These are phyloP conservation scores for Bipolaris bicolor DNA, from an alignment of 2,329 filamentous ascomycete species.

Conservation along the genomic window DNA sequence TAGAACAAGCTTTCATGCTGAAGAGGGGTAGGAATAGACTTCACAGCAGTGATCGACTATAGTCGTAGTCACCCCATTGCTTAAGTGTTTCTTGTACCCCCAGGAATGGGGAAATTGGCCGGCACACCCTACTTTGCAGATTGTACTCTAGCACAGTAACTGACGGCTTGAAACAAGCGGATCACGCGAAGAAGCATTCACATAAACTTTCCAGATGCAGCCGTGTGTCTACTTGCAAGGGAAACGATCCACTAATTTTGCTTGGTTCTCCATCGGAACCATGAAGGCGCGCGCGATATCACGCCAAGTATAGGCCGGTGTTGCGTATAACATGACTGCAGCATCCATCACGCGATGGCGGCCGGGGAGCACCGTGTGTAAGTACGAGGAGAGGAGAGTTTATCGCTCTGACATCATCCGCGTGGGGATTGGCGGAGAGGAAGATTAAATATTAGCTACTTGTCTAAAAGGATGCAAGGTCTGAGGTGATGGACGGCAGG, in stretches of 20 bases:
- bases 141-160: neutral
- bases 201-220: neutral
- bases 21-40: neutral
- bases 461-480: slow-evolving; percentile 4
- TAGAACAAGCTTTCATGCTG: slow-evolving; percentile 7
- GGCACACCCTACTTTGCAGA: neutral
- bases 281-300: neutral
- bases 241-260: neutral
- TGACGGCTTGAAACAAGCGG: neutral
- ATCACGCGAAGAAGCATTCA: neutral
- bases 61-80: neutral
- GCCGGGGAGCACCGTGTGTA: no score
- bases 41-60: no score
- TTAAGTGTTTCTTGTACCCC: slow-evolving; percentile 4
- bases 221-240: no score
- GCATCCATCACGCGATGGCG: no score
- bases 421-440: slow-evolving; percentile 2
- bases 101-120: neutral
- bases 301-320: no score
- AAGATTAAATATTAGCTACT: slow-evolving; percentile 7
- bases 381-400: neutral
- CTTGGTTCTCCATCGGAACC: neutral
- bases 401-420: neutral
- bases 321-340: no score
- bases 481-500: neutral